Percentiles rank a stretch among this genome's conserved stretches.
These are phyloP conservation scores for Cladophialophora chaetospira DNA, from an alignment of 2,329 filamentous ascomycete genomes.

Conservation along the genomic window DNA sequence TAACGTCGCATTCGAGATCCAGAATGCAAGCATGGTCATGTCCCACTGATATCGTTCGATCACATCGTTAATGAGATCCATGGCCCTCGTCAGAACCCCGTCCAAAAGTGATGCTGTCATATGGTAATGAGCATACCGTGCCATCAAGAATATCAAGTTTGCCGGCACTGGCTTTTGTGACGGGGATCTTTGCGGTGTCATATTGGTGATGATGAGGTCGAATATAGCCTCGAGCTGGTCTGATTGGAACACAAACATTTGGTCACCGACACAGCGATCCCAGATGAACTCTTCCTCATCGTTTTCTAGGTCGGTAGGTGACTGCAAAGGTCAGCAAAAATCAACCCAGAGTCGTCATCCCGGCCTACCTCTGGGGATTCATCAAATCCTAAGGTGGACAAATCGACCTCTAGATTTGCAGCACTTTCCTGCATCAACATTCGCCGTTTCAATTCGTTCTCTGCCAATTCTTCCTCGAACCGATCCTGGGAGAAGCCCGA, in stretches of 20 bases:
- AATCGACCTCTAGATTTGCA: slow-evolving; percentile 90
- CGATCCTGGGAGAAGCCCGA: slow-evolving; percentile 87
- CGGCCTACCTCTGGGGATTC: slow-evolving; percentile 75
- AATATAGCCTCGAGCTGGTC: slow-evolving; percentile 87
- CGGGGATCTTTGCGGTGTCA: slow-evolving; percentile 92
- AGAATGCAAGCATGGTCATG: slow-evolving; percentile 98
- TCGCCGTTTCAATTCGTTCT: slow-evolving; percentile 89
- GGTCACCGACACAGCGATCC: slow-evolving; percentile 90
- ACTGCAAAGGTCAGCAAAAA: slow-evolving; percentile 35
- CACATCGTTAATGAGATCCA: slow-evolving; percentile 92
- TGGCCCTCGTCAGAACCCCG: slow-evolving; percentile 78
- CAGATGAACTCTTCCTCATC: slow-evolving; percentile 93
- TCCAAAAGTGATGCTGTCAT: slow-evolving; percentile 81
- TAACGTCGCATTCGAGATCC: slow-evolving; percentile 95
- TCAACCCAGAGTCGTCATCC: neutral
- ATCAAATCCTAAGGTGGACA: slow-evolving; percentile 93
- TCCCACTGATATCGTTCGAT: slow-evolving; percentile 98
- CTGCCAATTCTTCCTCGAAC: slow-evolving; percentile 96
- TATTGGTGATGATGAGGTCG: slow-evolving; percentile 94
- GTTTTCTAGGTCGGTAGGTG: slow-evolving; percentile 66
- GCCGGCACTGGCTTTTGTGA: slow-evolving; percentile 98
- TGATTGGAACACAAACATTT: slow-evolving; percentile 99
- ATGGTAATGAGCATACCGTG: slow-evolving; percentile 95
- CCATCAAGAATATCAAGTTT: slow-evolving; percentile 94
- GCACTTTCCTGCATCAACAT: slow-evolving; percentile 99